These are phyloP conservation scores for Ammopiptanthus mongolicus DNA, from an alignment of 306 rosid genomes.

Conservation along the genomic window DNA sequence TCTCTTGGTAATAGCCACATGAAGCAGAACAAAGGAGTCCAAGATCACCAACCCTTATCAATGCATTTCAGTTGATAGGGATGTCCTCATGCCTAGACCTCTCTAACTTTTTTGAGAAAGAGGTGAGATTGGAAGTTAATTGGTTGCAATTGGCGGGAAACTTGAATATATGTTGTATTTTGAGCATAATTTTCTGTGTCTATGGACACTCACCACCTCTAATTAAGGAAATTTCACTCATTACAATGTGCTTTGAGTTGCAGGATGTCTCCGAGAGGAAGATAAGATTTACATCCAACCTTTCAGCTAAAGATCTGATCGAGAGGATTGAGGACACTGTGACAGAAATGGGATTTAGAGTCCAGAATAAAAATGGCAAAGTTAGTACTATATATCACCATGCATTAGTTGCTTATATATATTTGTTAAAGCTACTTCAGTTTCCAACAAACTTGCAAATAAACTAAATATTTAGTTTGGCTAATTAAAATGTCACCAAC, in stretches of 20 bases:
- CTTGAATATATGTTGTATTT: background rate
- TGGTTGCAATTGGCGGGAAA: background rate
- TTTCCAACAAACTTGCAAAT: slow-evolving; percentile 1
- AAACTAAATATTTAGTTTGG: background rate
- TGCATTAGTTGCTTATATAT: background rate
- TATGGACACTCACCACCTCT: background rate
- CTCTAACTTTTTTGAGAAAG: slow-evolving; percentile 92
- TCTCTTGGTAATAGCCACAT: slow-evolving; percentile 37
- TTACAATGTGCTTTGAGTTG: slow-evolving; percentile 4
- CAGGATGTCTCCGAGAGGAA: slow-evolving; percentile 91
- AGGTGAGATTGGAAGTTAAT: slow-evolving; percentile 47
- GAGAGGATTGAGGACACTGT: slow-evolving; percentile 65
- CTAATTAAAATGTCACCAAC: background rate
- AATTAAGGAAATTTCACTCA: background rate
- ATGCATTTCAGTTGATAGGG: slow-evolving; percentile 92
- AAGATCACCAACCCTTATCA: slow-evolving; percentile 52
- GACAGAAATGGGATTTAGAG: slow-evolving; percentile 67
- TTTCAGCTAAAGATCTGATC: slow-evolving; percentile 57
- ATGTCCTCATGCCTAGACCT: slow-evolving; percentile 92
- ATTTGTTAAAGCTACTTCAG: background rate
- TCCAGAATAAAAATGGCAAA: slow-evolving; percentile 79
- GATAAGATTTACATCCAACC: slow-evolving; percentile 84
- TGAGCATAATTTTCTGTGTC: background rate
- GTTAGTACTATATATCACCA: slow-evolving; percentile 31
- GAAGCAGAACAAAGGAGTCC: slow-evolving; percentile 45